Percentiles rank a stretch among this genome's conserved stretches.
Conservation (phyloP, 1,284 basidiomycete species). For the Ceratobasidium sp. region DNA sequence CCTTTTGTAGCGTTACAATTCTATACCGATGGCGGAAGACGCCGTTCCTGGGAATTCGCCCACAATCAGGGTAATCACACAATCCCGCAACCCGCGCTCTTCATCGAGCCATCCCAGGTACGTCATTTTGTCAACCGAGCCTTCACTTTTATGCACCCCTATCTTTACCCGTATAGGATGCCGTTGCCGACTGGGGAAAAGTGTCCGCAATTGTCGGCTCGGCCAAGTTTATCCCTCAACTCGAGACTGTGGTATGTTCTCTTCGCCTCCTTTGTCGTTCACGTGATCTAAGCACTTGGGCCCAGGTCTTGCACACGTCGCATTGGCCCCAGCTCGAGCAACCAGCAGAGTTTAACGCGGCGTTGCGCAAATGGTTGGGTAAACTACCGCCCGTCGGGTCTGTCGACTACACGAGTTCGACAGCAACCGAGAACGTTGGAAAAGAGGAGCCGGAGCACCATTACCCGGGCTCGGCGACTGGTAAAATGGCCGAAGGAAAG, state of each 20-base stretch:
- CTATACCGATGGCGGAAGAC: constrained; percentile 65
- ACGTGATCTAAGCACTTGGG: constrained; percentile 33
- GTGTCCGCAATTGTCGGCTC: constrained; percentile 62
- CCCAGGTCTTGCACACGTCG: constrained; percentile 56
- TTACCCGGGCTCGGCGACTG: neutral
- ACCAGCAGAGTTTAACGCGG: constrained; percentile 64
- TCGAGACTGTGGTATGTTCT: constrained; percentile 65
- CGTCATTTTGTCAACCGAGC: constrained; percentile 47
- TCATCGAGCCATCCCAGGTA: constrained; percentile 69
- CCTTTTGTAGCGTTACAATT: constrained; percentile 66
- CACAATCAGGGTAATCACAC: constrained; percentile 70
- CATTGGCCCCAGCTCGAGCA: constrained; percentile 76
- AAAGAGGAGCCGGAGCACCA: constrained; percentile 11
- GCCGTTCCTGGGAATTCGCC: constrained; percentile 65
- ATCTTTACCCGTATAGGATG: constrained; percentile 61
- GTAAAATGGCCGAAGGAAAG: constrained; percentile 29
- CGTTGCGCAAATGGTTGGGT: constrained; percentile 61
- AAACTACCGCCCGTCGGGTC: constrained; percentile 36
- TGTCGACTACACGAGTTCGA: constrained; percentile 32
- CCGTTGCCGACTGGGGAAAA: constrained; percentile 72
- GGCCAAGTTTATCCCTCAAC: constrained; percentile 63
- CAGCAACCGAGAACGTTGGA: neutral
- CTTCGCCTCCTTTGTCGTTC: neutral
- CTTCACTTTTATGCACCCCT: neutral
- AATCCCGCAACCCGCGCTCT: constrained; percentile 69